Conservation (phyloP, 306 rosid species). For the Fragaria ananassa region DNA sequence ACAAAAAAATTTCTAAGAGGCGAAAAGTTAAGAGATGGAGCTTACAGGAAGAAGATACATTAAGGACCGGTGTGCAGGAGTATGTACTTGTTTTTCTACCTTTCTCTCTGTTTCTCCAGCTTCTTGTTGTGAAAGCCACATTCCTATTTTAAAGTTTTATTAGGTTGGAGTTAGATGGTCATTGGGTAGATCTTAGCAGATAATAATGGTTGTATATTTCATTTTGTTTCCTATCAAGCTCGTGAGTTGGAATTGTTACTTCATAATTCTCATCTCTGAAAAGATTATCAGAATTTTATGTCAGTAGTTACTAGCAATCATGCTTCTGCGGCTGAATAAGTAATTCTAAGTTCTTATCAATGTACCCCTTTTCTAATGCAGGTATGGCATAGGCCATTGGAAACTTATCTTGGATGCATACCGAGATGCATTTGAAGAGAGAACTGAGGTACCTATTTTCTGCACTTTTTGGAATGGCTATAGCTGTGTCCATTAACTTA, state of each 20-base stretch:
- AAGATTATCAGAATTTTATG: not conserved
- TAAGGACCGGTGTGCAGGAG: conserved; percentile 60
- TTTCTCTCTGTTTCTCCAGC: not conserved
- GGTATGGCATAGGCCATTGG: conserved; percentile 86
- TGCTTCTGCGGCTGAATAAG: not conserved
- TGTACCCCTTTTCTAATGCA: conserved; percentile 28
- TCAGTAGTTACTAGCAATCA: not conserved
- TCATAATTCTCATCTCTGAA: not conserved
- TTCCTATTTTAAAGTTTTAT: not conserved
- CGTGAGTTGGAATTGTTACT: not conserved
- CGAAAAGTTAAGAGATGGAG: conserved; percentile 59
- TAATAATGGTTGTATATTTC: not conserved
- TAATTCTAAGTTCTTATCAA: conserved; percentile 17
- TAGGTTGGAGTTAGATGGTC: not conserved
- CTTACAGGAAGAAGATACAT: conserved; percentile 64
- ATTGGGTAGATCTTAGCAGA: not conserved
- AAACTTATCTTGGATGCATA: conserved; percentile 43
- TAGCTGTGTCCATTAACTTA: not conserved
- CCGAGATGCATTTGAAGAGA: conserved; percentile 48
- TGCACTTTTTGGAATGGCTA: not conserved
- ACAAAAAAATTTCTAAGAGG: conserved; percentile 28
- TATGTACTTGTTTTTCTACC: conserved; percentile 27
- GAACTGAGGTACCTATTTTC: conserved; percentile 59
- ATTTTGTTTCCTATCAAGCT: not conserved
- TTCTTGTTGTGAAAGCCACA: not conserved